phyloP scores from a whole-genome alignment of 495 filamentous ascomycete species.

The Durotheca rogersii region DNA sequence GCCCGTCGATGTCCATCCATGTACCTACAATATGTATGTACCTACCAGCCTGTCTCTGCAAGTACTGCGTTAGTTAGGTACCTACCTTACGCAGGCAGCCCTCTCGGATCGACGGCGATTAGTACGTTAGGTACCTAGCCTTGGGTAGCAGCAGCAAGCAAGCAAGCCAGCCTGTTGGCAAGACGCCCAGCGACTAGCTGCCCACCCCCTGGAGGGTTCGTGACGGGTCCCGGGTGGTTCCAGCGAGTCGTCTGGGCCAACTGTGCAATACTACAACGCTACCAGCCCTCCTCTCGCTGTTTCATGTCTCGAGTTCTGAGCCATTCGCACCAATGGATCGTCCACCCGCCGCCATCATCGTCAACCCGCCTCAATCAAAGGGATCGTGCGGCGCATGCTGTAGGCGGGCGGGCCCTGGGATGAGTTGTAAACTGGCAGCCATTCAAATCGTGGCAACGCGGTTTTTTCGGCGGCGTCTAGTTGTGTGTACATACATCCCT shows the following conservation, averaged over 20 bases:
- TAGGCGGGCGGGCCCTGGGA: conserved; percentile 25
- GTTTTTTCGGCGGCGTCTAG: conserved; percentile 11
- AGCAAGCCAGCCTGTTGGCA: too few species aligned
- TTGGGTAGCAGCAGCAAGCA: too few species aligned
- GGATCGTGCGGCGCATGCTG: conserved; percentile 33
- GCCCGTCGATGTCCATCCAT: too few species aligned
- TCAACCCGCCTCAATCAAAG: conserved; percentile 20
- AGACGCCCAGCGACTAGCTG: conserved; percentile 11
- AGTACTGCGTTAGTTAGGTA: neutral
- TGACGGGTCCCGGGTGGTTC: conserved; percentile 19
- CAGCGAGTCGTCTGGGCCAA: conserved; percentile 14
- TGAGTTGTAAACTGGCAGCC: conserved; percentile 31
- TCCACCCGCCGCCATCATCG: conserved; percentile 25
- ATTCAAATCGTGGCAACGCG: conserved; percentile 28
- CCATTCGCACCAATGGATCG: conserved; percentile 30
- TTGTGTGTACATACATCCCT: conserved; percentile 30
- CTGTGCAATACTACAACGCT: neutral
- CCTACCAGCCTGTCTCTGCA: neutral
- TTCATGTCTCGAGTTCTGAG: conserved; percentile 29
- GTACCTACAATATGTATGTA: neutral
- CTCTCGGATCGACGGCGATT: too few species aligned
- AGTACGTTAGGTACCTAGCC: too few species aligned
- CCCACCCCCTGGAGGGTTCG: conserved; percentile 6
- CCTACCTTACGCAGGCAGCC: too few species aligned
- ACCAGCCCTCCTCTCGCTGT: conserved; percentile 29